Percentiles rank a stretch among this genome's conserved stretches.
Evolutionary conservation across 2,329 filamentous ascomycete genomes (phyloP).

Genomic region (Kalaharituber pfeilii): DNA sequence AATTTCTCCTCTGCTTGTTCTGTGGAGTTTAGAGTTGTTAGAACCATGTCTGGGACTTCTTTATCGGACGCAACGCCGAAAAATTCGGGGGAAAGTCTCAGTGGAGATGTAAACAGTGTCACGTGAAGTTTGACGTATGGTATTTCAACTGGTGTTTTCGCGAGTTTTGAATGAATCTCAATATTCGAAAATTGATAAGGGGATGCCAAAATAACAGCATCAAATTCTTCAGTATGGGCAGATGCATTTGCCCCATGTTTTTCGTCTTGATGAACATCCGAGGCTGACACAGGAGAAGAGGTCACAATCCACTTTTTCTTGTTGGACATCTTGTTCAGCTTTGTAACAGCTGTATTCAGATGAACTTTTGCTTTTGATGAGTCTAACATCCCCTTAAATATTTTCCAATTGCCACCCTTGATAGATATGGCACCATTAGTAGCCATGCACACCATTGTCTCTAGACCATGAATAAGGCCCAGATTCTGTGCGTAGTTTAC

Average conservation of each 20-base stretch:
- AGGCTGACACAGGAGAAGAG: conserved; percentile 2
- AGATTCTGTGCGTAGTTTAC: conserved; percentile 93
- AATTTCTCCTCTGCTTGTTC: conserved; percentile 31
- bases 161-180: conserved; percentile 30
- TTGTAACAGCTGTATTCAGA: conserved; percentile 50
- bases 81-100: conserved; percentile 49
- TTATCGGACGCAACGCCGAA: conserved; percentile 49
- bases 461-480: conserved; percentile 67
- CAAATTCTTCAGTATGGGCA: conserved; percentile 35
- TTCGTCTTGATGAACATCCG: conserved; percentile 24
- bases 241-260: background rate
- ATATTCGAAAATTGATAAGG: conserved; percentile 71
- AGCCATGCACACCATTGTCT: conserved; percentile 83
- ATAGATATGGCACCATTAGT: conserved; percentile 67
- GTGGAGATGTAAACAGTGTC: conserved; percentile 68
- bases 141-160: conserved; percentile 50
- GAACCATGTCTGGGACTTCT: conserved; percentile 51
- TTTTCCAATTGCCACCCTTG: conserved; percentile 78
- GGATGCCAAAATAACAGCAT: conserved; percentile 65
- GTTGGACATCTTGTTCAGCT: conserved; percentile 35
- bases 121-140: conserved; percentile 78
- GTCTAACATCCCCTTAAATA: conserved; percentile 68
- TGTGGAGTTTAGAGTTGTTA: conserved; percentile 58
- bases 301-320: conserved; percentile 25
- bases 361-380: conserved; percentile 42